A percentile compares a stretch with the other conserved stretches of the same genome.
phyloP scores from a whole-genome alignment of 257 asterid species.

The Rauvolfia tetraphylla region DNA sequence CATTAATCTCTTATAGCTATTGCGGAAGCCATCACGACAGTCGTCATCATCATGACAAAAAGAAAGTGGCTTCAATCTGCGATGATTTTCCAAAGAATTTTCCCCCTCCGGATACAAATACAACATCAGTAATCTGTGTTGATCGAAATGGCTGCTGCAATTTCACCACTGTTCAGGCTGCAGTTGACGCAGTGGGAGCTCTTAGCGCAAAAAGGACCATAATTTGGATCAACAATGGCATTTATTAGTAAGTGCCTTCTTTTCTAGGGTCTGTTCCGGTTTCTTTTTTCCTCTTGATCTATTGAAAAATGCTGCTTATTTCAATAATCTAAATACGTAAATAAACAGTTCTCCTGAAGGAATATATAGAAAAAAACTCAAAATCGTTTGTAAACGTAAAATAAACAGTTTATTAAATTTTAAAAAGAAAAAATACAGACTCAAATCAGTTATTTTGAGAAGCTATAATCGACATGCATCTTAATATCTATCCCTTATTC shows the following conservation, averaged over 20 bases:
- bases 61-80: constrained; percentile 34
- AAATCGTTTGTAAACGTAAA: too few relatives aligned
- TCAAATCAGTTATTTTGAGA: not conserved
- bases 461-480: not conserved
- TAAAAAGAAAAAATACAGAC: too few relatives aligned
- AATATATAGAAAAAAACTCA: too few relatives aligned
- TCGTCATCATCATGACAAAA: constrained; percentile 20
- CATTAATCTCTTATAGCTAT: not conserved
- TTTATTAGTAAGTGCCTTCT: constrained; percentile 60
- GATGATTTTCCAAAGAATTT: constrained; percentile 66
- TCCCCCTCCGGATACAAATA: constrained; percentile 62
- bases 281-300: too few relatives aligned
- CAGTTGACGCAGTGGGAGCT: constrained; percentile 66
- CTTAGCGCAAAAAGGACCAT: constrained; percentile 51
- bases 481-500: too few relatives aligned
- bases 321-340: too few relatives aligned
- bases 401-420: too few relatives aligned
- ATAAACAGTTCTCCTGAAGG: too few relatives aligned
- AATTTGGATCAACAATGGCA: constrained; percentile 80
- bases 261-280: not conserved
- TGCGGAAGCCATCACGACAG: constrained; percentile 23
- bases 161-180: constrained; percentile 82
- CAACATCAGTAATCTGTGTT: constrained; percentile 60
- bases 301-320: not conserved
- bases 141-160: constrained; percentile 90